These are phyloP conservation scores for Cucurbita moschata DNA, from an alignment of 306 rosid species.

Conservation along the genomic window DNA sequence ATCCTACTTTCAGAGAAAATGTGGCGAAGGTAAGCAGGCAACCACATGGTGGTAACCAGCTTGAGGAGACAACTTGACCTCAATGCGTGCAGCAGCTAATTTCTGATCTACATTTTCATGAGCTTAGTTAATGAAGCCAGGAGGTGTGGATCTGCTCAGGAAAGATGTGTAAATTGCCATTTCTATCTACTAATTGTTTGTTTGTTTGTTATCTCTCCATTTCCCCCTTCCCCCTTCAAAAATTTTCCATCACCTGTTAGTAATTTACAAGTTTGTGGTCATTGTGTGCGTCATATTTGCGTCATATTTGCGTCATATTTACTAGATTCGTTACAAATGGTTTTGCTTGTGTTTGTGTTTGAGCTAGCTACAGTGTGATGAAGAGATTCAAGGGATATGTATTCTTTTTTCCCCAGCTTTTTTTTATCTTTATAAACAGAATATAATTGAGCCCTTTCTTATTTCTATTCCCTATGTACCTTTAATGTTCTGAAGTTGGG, in stretches of 20 bases:
- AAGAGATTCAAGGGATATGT: conserved; percentile 5
- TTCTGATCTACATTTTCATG: background rate
- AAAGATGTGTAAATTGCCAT: background rate
- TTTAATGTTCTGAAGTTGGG: background rate
- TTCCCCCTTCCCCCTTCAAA: background rate
- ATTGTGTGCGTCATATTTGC: conserved; percentile 13
- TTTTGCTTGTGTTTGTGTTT: conserved; percentile 17
- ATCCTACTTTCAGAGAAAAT: conserved; percentile 57
- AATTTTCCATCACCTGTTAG: background rate
- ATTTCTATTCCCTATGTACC: background rate
- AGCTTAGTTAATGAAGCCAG: background rate
- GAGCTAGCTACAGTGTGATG: conserved; percentile 19
- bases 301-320: background rate
- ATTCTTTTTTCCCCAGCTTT: background rate
- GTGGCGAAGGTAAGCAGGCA: conserved; percentile 59
- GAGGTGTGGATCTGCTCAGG: background rate
- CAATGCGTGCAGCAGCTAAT: conserved; percentile 1
- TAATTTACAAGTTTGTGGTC: conserved; percentile 2
- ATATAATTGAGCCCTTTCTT: background rate
- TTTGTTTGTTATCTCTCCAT: background rate
- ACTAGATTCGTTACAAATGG: conserved; percentile 26
- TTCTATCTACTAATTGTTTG: background rate
- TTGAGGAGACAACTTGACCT: conserved; percentile 21
- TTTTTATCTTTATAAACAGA: background rate
- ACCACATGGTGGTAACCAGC: conserved; percentile 3